Evolutionary conservation across 306 rosid genomes (phyloP).

Genomic region (Cucurbita moschata): DNA sequence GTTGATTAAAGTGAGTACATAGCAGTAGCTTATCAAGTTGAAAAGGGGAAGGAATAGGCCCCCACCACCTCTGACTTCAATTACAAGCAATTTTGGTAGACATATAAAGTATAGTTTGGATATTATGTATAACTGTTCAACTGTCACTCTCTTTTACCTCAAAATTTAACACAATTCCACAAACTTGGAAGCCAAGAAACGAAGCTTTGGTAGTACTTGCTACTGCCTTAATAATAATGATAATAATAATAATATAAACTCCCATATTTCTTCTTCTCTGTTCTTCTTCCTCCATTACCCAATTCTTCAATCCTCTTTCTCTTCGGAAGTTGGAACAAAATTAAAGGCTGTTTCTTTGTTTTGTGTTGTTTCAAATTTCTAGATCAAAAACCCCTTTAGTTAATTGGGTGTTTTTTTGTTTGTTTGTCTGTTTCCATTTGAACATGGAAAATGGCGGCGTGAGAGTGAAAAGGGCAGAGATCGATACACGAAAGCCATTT

Average conservation of each 20-base stretch:
- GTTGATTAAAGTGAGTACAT: neutral
- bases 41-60: neutral
- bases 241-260: neutral
- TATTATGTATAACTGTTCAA: neutral
- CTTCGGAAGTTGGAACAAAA: neutral
- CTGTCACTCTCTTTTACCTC: neutral
- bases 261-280: neutral
- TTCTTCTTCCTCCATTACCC: neutral
- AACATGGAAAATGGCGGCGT: constrained; percentile 11
- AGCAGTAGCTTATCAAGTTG: neutral
- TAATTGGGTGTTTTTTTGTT: neutral
- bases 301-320: neutral
- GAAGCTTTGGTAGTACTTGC: constrained; percentile 25
- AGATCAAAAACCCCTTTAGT: neutral
- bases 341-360: neutral
- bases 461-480: constrained; percentile 5
- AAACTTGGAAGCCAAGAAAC: constrained; percentile 99
- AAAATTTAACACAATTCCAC: constrained; percentile 48
- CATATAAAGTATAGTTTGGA: neutral
- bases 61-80: neutral
- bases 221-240: neutral
- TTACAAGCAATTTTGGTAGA: neutral
- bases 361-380: neutral
- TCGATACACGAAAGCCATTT: constrained; percentile 32
- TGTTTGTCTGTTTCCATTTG: neutral